Percentiles rank a stretch among this genome's conserved stretches.
Evolutionary conservation across 2,329 filamentous ascomycete species (phyloP).

Genomic region (Pezicula neosporulosa): DNA sequence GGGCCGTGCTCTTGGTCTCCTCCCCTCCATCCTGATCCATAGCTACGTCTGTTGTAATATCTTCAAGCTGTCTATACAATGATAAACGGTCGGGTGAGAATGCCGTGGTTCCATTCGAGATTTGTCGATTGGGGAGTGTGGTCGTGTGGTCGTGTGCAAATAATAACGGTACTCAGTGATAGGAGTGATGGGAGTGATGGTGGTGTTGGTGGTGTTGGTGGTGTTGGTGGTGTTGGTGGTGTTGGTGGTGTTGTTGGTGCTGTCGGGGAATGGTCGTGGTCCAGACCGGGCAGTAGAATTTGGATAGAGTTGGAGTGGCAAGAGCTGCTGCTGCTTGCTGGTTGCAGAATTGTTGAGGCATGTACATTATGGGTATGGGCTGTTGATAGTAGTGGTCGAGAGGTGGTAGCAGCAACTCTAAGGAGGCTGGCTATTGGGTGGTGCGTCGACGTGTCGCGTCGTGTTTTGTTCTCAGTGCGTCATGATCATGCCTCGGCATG

Average conservation of each 20-base stretch:
- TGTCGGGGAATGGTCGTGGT: background rate
- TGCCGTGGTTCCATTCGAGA: conserved; percentile 2
- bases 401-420: conserved; percentile 94
- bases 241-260: background rate
- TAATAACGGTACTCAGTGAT: too few species aligned
- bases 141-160: too few species aligned
- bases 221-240: too few species aligned
- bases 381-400: conserved; percentile 4
- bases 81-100: background rate
- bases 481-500: conserved; percentile 15
- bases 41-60: conserved; percentile 3
- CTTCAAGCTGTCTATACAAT: background rate
- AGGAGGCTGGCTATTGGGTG: conserved; percentile 36
- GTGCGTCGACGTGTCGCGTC: conserved; percentile 12
- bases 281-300: background rate
- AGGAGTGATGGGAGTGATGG: too few species aligned
- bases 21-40: conserved; percentile 23
- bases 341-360: conserved; percentile 3
- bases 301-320: background rate
- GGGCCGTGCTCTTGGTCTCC: conserved; percentile 1
- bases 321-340: too few species aligned
- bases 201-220: too few species aligned
- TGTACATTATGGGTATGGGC: conserved; percentile 2
- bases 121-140: background rate
- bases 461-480: background rate